Conservation (phyloP, 2,329 filamentous ascomycete genomes). For the Colletotrichum viniferum region DNA sequence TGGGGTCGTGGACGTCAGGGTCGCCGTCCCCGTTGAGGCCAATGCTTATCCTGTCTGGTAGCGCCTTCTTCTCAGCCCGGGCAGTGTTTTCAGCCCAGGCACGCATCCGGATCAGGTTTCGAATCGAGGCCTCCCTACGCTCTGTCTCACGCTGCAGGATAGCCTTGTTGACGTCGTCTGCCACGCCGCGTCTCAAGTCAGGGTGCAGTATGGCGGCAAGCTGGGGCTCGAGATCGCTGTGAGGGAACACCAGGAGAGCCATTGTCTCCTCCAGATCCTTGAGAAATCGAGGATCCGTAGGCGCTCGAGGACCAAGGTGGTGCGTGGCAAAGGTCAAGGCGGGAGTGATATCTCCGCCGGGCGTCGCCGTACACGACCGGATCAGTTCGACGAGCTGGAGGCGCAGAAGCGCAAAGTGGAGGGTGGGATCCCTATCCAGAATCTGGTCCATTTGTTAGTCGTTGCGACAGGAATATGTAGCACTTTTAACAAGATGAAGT, state of each 20-base stretch:
- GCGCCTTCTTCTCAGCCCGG: slow-evolving; percentile 42
- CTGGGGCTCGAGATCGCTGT: slow-evolving; percentile 77
- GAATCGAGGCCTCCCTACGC: slow-evolving; percentile 80
- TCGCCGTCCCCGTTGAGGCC: slow-evolving; percentile 36
- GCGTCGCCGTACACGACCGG: slow-evolving; percentile 69
- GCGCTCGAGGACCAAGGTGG: slow-evolving; percentile 85
- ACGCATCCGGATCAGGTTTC: slow-evolving; percentile 79
- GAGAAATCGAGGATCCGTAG: slow-evolving; percentile 80
- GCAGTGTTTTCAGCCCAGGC: slow-evolving; percentile 81
- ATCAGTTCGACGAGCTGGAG: slow-evolving; percentile 96
- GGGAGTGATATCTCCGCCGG: slow-evolving; percentile 74
- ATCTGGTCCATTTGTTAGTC: slow-evolving; percentile 65
- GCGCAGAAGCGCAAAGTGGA: slow-evolving; percentile 89
- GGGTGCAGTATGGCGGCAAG: slow-evolving; percentile 80
- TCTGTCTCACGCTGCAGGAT: slow-evolving; percentile 77
- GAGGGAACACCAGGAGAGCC: slow-evolving; percentile 86
- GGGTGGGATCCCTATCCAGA: slow-evolving; percentile 77
- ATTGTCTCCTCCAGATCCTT: slow-evolving; percentile 91
- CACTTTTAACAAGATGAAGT: neutral
- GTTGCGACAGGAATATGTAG: neutral
- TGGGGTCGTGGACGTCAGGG: slow-evolving; percentile 7
- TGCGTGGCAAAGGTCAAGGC: slow-evolving; percentile 87
- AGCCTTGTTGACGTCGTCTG: slow-evolving; percentile 85
- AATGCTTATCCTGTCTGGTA: slow-evolving; percentile 45
- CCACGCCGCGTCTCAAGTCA: slow-evolving; percentile 80